These are phyloP conservation scores for Phoenix roebelenii DNA, from an alignment of 176 grass and related monocot species.

Conservation along the genomic window DNA sequence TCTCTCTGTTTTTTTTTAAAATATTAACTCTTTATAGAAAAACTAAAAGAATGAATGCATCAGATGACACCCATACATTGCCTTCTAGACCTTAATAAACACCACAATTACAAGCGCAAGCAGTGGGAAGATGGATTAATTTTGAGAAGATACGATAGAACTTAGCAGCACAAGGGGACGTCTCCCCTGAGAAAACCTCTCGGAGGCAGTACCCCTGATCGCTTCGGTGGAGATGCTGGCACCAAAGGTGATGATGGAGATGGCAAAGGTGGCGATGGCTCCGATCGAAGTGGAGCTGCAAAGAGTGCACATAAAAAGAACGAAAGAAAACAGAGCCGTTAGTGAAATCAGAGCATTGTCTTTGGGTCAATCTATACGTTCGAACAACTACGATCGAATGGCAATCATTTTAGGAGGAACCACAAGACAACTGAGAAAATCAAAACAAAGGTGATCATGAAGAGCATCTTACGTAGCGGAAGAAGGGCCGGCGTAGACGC, in stretches of 20 bases:
- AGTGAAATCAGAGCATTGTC: too few species aligned
- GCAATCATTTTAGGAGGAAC: too few species aligned
- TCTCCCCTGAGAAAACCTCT: neutral
- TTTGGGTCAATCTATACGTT: too few species aligned
- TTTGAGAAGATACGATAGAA: neutral
- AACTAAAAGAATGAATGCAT: neutral
- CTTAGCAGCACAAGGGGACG: neutral
- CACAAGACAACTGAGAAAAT: too few species aligned
- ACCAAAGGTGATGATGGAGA: neutral
- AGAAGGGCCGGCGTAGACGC: slow-evolving; percentile 30
- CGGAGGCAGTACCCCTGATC: neutral
- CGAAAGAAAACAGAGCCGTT: neutral
- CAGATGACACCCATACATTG: neutral
- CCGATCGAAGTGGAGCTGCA: neutral
- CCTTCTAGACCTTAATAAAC: neutral
- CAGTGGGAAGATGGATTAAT: neutral
- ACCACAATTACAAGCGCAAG: neutral
- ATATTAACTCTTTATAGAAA: neutral
- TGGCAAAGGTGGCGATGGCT: too few species aligned
- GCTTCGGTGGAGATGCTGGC: neutral
- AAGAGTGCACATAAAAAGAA: neutral
- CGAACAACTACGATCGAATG: too few species aligned
- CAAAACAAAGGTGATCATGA: too few species aligned
- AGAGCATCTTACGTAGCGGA: slow-evolving; percentile 41
- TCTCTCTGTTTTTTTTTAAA: too few species aligned